Base-by-base conservation (phyloP, 1,284 basidiomycete species). In the Schizopora paradoxa region DNA sequence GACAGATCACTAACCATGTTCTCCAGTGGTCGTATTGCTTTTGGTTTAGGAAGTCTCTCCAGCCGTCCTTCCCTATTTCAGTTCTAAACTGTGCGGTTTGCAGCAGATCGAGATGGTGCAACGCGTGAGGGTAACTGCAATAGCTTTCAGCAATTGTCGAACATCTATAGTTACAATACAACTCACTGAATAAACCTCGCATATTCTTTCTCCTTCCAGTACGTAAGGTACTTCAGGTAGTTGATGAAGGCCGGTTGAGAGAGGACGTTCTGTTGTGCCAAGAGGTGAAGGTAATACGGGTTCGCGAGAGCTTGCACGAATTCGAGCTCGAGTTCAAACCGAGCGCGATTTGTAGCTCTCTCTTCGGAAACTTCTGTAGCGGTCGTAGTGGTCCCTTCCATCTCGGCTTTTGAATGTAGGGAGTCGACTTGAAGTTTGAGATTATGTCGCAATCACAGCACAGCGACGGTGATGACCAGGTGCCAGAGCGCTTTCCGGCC, bases 301-400 rank as follows among this genome's bases (percentile, higher is more conserved):
- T 94, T 93, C 6, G 92, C 90, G n/a, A 96, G 75, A n/a, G 90
- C 86, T 64, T 94, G 91, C 1, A 96, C 84, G 58, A 95, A 95
- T 65, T 95, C 92, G 25, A 96, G 77, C 61, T 96, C 92, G n/a
- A 92, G 76, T 62, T 95, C 91, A 59, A 95, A 95, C 42, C 87
- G 74, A 27, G 82, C 77, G 14, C 88, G 77, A 61, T 95, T 94
- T 1, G 74, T 75, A n/a, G 72, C 70, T 49, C 75, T 77, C n/a
- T 74, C 71, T 54, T 85, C 83, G 16, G 59, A n/a, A n/a, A n/a
- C n/a, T n/a, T n/a, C n/a, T n/a, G n/a, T n/a, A n/a, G n/a, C n/a
- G n/a, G n/a, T n/a, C n/a, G n/a, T n/a, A n/a, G n/a, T n/a, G n/a
- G n/a, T n/a, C n/a, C n/a, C n/a, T n/a, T n/a, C n/a, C n/a, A n/a